Evolutionary conservation across 2,329 filamentous ascomycete species (phyloP).

Genomic region (Aspergillus latus): DNA sequence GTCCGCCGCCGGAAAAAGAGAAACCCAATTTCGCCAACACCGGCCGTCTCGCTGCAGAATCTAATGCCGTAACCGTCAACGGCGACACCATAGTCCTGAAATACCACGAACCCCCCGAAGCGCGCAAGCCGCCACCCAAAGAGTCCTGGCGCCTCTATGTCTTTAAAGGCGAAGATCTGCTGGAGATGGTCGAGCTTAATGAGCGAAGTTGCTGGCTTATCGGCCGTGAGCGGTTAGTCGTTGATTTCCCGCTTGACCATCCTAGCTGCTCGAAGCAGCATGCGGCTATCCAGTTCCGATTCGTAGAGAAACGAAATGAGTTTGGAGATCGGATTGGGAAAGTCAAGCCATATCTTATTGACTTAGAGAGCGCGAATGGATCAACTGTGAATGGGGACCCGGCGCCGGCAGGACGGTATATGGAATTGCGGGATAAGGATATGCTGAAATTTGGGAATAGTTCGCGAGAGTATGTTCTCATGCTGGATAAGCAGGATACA

Average conservation of each 20-base stretch:
- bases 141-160: slow-evolving; percentile 88
- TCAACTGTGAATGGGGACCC: slow-evolving; percentile 76
- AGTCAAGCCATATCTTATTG: slow-evolving; percentile 85
- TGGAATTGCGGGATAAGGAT: slow-evolving; percentile 86
- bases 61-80: slow-evolving; percentile 68
- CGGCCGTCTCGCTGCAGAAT: slow-evolving; percentile 80
- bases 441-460: slow-evolving; percentile 85
- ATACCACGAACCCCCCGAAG: slow-evolving; percentile 93
- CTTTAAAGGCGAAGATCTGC: slow-evolving; percentile 78
- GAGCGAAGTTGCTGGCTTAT: slow-evolving; percentile 85
- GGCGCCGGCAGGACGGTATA: slow-evolving; percentile 73
- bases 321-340: slow-evolving; percentile 78
- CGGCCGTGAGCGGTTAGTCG: slow-evolving; percentile 75
- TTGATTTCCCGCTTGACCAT: slow-evolving; percentile 82
- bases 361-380: slow-evolving; percentile 90
- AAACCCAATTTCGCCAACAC: slow-evolving; percentile 83
- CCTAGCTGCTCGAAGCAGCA: slow-evolving; percentile 95
- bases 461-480: slow-evolving; percentile 90
- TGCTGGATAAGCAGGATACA: slow-evolving; percentile 60
- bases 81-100: slow-evolving; percentile 76
- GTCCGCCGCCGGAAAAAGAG: slow-evolving; percentile 56
- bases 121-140: slow-evolving; percentile 76
- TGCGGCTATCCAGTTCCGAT: slow-evolving; percentile 89
- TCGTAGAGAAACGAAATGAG: slow-evolving; percentile 79
- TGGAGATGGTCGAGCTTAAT: slow-evolving; percentile 78